Evolutionary conservation across 139 green algal species (phyloP).

Genomic region (Pedinophyceae sp.): DNA sequence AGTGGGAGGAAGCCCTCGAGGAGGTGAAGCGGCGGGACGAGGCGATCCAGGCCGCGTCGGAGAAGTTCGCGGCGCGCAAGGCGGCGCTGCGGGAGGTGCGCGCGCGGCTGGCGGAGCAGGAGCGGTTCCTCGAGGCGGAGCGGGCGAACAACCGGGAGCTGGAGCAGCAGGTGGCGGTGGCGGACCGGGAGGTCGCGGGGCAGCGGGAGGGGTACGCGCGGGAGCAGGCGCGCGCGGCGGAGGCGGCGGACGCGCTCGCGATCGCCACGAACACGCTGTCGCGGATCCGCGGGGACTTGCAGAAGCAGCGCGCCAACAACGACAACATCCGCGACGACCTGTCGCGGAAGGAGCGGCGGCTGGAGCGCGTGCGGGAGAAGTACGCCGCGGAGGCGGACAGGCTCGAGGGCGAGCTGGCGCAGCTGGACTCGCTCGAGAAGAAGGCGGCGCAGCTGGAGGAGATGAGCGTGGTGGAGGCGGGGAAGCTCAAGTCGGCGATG

Average conservation of each 20-base stretch:
- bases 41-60: conserved; percentile 10
- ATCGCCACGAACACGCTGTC: conserved; percentile 15
- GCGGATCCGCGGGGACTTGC: conserved; percentile 19
- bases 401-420: conserved; percentile 36
- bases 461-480: conserved; percentile 5
- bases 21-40: conserved; percentile 48
- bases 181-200: conserved; percentile 36
- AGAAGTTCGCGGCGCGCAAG: conserved; percentile 34
- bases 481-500: conserved; percentile 7
- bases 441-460: conserved; percentile 26
- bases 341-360: conserved; percentile 10
- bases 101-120: conserved; percentile 36
- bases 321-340: conserved; percentile 13
- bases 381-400: conserved; percentile 25
- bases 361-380: conserved; percentile 16
- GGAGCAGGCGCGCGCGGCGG: conserved; percentile 18
- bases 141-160: conserved; percentile 51
- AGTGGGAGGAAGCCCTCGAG: conserved; percentile 71
- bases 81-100: conserved; percentile 28
- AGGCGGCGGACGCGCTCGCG: conserved; percentile 27
- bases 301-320: conserved; percentile 12
- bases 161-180: conserved; percentile 39
- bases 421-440: conserved; percentile 37
- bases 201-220: conserved; percentile 10
- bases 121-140: conserved; percentile 51